Conservation (phyloP, 192 early-diverging fungal genomes). For the Coemansia sp. region DNA sequence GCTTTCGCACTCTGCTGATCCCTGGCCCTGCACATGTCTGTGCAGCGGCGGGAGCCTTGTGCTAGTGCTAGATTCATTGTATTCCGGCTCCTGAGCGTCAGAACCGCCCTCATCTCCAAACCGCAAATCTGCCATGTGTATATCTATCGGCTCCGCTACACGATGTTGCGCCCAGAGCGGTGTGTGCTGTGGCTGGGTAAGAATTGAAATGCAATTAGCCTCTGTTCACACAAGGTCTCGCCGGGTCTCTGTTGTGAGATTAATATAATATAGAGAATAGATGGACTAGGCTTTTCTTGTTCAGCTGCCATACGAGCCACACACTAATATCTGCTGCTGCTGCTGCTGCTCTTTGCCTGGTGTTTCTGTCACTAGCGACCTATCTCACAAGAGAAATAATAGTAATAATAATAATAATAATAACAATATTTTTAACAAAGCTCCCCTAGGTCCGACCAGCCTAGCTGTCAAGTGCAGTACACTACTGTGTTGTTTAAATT, state of each 20-base stretch:
- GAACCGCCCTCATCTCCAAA: background rate
- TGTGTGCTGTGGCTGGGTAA: background rate
- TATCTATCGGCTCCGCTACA: background rate
- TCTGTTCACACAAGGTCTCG: no score
- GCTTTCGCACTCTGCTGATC: conserved; percentile 26
- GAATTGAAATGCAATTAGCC: no score
- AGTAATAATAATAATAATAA: background rate
- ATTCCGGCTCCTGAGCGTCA: background rate
- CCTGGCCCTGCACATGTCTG: conserved; percentile 29
- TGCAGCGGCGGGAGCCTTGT: conserved; percentile 41
- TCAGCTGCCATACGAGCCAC: no score
- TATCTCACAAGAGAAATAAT: no score
- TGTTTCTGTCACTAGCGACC: no score
- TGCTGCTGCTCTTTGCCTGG: no score
- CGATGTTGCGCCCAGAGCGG: background rate
- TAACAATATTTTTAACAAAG: background rate
- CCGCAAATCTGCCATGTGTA: background rate
- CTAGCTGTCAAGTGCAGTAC: background rate
- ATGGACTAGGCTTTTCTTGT: no score
- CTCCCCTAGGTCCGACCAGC: background rate
- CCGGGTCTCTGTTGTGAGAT: no score
- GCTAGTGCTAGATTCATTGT: background rate
- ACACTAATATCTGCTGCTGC: no score
- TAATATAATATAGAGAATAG: no score
- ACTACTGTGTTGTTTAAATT: background rate